These are phyloP conservation scores for Neurospora sp. DNA, from an alignment of 495 filamentous ascomycete species.

Conservation along the genomic window DNA sequence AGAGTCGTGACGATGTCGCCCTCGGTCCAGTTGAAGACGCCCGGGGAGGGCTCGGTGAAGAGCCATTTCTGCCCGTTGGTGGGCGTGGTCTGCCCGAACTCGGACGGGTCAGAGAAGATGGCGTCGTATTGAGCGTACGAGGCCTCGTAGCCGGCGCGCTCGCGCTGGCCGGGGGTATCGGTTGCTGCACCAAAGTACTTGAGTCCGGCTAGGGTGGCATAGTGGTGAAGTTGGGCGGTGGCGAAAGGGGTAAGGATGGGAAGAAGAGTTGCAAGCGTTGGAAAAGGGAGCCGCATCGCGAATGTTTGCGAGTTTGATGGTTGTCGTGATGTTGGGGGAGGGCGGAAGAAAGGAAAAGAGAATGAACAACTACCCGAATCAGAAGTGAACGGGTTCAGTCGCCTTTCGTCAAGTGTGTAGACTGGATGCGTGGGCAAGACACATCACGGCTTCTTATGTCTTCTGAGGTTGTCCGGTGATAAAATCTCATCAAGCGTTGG, in stretches of 20 bases:
- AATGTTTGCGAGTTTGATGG: neutral
- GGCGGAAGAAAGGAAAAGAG: neutral
- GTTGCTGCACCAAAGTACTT: conserved; percentile 42
- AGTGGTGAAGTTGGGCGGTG: conserved; percentile 25
- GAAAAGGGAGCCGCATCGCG: conserved; percentile 5
- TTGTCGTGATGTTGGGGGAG: neutral
- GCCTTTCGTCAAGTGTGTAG: neutral
- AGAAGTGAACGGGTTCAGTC: neutral
- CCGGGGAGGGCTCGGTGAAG: conserved; percentile 36
- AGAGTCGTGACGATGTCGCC: conserved; percentile 42
- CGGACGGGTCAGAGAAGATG: conserved; percentile 33
- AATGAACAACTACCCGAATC: neutral
- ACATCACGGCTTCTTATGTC: neutral
- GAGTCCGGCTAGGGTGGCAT: conserved; percentile 32
- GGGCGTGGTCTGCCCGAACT: conserved; percentile 45
- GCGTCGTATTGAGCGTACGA: conserved; percentile 21
- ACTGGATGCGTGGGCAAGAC: neutral
- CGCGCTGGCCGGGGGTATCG: conserved; percentile 31
- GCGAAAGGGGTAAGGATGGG: conserved; percentile 6
- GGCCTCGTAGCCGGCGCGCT: conserved; percentile 21
- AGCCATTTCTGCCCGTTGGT: conserved; percentile 47
- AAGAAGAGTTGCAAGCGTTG: conserved; percentile 7
- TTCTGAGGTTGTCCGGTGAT: neutral
- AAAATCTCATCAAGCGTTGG: neutral
- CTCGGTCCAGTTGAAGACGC: conserved; percentile 43